Conservation (phyloP, 75 land plant genomes). For the Pinus albicaulis region DNA sequence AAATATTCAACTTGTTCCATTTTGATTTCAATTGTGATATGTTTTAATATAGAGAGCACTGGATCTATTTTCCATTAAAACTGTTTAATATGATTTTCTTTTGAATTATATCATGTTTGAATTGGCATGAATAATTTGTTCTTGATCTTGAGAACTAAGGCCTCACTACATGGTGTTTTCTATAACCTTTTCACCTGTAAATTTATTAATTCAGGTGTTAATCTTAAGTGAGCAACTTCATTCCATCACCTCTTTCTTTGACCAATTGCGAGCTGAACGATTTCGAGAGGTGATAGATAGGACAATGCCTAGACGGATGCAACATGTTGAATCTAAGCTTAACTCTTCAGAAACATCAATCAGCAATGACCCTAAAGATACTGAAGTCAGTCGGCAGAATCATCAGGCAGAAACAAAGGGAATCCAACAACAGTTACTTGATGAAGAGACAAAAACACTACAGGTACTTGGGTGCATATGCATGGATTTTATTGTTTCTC, state of each 20-base stretch:
- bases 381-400: conserved; percentile 25
- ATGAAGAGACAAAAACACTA: conserved; percentile 91
- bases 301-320: conserved; percentile 68
- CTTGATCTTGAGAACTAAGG: background rate
- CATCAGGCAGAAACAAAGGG: conserved; percentile 21
- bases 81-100: background rate
- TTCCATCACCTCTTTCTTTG: conserved; percentile 79
- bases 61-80: background rate
- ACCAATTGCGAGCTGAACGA: conserved; percentile 67
- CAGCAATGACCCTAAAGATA: background rate
- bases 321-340: conserved; percentile 6
- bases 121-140: background rate
- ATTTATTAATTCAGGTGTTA: conserved; percentile 63
- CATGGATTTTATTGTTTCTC: background rate
- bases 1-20: background rate
- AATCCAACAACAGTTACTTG: conserved; percentile 67
- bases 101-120: background rate
- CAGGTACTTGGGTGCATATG: conserved; percentile 57
- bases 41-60: background rate
- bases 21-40: background rate
- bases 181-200: background rate
- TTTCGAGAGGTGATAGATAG: conserved; percentile 81
- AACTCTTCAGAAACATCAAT: conserved; percentile 19
- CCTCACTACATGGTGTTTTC: background rate
- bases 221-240: conserved; percentile 84